Base-by-base conservation (phyloP, 2,329 filamentous ascomycete genomes). In the Acarospora socialis region DNA sequence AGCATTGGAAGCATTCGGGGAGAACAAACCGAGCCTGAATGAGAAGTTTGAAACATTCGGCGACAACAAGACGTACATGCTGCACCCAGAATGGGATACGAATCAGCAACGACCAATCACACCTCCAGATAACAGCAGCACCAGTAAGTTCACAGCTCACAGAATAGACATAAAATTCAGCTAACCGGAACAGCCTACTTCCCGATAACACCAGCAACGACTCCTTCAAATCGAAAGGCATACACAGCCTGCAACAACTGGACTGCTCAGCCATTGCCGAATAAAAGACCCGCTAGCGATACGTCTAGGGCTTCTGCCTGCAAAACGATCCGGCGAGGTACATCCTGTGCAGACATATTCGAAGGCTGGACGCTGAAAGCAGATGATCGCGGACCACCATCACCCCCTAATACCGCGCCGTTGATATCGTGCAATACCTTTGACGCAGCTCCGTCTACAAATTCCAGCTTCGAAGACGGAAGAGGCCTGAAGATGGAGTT, bases 161-260 rank as follows among this genome's bases (percentile, higher is more conserved):
- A 3, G 14, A 13, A 31, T 23, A 12, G 5, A 16, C 19, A 8
- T n/a, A 18, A 27, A n/a, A 21, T 9, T 27, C 7, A 21, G 21
- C 46, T 52, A 31, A 58, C 42, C 9, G 15, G 19, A 32, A 24
- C 36, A 75, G 74, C 60, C 42, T 76, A 72, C 45, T 70, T 71
- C 42, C 77, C 77, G 35, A 68, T 75, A 27, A 81, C 77, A 17
- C 77, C 78, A 32, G 68, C 67, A 45, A 70, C 73, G 32, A 79
- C 73, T 13, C 75, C 77, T 3, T 33, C 9, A 48, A 51, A 43
- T 50, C 53, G n/a, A 13, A 23, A 26, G 32, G 49, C 51, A 38
- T 51, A 54, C 37, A 44, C 52, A 37, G 45, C 49, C 35, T 51
- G 52, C 26, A 54, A 57, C 33, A 50, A 50, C 39, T 50, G 51